These are phyloP conservation scores for Bolboschoenus planiculmis DNA, from an alignment of 176 grass and related monocot species.

Conservation along the genomic window DNA sequence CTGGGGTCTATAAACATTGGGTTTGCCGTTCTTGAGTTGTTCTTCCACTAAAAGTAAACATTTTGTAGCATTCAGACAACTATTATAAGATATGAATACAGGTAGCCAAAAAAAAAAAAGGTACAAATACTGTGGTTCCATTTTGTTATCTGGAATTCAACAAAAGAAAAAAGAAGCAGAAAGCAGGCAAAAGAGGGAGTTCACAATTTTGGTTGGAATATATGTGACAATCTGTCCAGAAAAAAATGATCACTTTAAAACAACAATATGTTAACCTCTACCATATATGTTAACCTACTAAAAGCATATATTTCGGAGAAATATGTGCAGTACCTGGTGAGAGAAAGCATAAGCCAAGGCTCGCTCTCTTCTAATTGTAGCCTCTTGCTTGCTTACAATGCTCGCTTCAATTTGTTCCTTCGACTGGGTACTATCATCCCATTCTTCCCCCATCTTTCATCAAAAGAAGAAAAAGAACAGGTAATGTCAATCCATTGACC, in stretches of 20 bases:
- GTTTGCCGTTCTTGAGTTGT: constrained; percentile 62
- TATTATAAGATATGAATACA: background rate
- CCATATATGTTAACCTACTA: background rate
- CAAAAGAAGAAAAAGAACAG: constrained; percentile 8
- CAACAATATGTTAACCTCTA: background rate
- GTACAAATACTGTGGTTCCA: background rate
- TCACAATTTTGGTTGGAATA: background rate
- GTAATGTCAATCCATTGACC: background rate
- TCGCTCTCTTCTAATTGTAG: constrained; percentile 82
- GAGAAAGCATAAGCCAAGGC: constrained; percentile 91
- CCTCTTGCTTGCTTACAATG: constrained; percentile 89
- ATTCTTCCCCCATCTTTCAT: constrained; percentile 81
- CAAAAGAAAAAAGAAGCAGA: background rate
- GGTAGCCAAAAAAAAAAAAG: background rate
- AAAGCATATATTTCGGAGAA: background rate
- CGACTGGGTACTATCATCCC: constrained; percentile 91
- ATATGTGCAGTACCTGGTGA: constrained; percentile 59
- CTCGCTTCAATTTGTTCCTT: constrained; percentile 87
- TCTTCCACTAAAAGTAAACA: constrained; percentile 75
- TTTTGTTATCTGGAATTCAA: background rate
- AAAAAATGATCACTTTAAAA: background rate
- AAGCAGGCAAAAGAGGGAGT: background rate
- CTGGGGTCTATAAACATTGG: constrained; percentile 92
- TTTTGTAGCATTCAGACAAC: constrained; percentile 17
- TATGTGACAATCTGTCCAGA: background rate